Conservation (phyloP, 1,139 yeast species). For the Suhomyces choctaworum region DNA sequence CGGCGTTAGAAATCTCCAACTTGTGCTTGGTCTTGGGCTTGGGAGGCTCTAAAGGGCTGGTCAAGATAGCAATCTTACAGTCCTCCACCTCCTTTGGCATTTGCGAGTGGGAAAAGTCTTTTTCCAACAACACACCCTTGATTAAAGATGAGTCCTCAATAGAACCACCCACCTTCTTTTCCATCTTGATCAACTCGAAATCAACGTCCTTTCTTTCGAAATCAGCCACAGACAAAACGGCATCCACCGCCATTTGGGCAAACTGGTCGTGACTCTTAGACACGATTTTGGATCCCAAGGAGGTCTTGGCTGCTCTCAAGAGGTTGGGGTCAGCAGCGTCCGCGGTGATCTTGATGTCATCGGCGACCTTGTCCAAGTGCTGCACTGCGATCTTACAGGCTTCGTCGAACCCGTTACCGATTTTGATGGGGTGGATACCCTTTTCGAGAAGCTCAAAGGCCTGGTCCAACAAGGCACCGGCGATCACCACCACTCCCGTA, state of each 20-base stretch:
- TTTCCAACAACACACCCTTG: conserved; percentile 89
- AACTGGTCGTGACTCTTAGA: conserved; percentile 91
- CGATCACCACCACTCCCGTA: conserved; percentile 96
- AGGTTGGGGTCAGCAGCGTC: conserved; percentile 54
- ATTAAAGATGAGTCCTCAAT: conserved; percentile 82
- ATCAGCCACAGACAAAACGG: conserved; percentile 91
- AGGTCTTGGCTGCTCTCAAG: conserved; percentile 90
- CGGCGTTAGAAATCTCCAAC: conserved; percentile 87
- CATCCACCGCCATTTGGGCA: conserved; percentile 96
- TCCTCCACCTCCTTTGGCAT: conserved; percentile 84
- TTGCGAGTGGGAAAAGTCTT: conserved; percentile 97
- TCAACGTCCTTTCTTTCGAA: conserved; percentile 91
- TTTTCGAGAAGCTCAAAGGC: conserved; percentile 92
- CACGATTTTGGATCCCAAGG: conserved; percentile 93
- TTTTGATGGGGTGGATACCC: conserved; percentile 95
- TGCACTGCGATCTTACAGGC: conserved; percentile 89
- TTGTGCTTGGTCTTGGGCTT: conserved; percentile 98
- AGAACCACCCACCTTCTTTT: conserved; percentile 94
- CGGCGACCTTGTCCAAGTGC: conserved; percentile 75
- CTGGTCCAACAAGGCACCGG: conserved; percentile 92
- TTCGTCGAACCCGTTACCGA: conserved; percentile 96
- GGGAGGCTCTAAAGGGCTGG: conserved; percentile 99
- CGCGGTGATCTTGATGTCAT: conserved; percentile 52
- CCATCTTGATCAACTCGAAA: conserved; percentile 92
- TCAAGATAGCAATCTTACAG: conserved; percentile 88